Evolutionary conservation across 495 filamentous ascomycete species (phyloP), one percentile per base, ranked within the genome.

Genomic region (Letharia columbiana): DNA sequence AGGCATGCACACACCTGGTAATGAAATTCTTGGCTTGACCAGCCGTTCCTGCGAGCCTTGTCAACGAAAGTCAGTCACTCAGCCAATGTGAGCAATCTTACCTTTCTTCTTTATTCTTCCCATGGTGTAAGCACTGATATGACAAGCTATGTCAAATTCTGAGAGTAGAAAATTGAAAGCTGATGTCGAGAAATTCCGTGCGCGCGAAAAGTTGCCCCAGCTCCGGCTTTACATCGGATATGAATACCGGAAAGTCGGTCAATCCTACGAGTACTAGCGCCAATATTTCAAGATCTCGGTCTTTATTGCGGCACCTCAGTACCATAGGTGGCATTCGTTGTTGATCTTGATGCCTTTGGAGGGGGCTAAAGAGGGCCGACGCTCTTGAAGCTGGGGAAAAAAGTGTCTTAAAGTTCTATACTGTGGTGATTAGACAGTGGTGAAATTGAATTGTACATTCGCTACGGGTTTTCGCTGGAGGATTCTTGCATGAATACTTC

Each of bases 11-110:
- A 59, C 40, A 65, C 63, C 20, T 47, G 97, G 52, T 56, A 69
- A 98, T 93, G 82, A 92, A 98, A 84, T 98, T 98, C 80, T 93
- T 97, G 81, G 94, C 92, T 78, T 89, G 85, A 78, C 94, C 94
- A 74, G 91, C 84, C 73, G 88, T 89, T 72, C 94, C 88, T 91
- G 64, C 33, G 33, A 42, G 9, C 67, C 31, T 62, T 50, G 12
- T 66, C 12, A 61, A 45, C 15, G 12, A 17, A 4, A n/a, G n/a
- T 39, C 17, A 12, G 5, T 33, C 13, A 28, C 4, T 33, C 13
- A 20, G 3, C 15, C 7, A 64, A 33, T 15, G 4, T 41, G 20
- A 17, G 8, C 41, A 4, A 18, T 0, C 41, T 41, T 50, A 64
- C 66, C 66, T 52, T 68, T 68, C 85, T 92, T 96, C 87, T 96